Percentiles rank a stretch among this genome's conserved stretches.
phyloP scores from a whole-genome alignment of 116 monocot species.

The Posidonia oceanica region DNA sequence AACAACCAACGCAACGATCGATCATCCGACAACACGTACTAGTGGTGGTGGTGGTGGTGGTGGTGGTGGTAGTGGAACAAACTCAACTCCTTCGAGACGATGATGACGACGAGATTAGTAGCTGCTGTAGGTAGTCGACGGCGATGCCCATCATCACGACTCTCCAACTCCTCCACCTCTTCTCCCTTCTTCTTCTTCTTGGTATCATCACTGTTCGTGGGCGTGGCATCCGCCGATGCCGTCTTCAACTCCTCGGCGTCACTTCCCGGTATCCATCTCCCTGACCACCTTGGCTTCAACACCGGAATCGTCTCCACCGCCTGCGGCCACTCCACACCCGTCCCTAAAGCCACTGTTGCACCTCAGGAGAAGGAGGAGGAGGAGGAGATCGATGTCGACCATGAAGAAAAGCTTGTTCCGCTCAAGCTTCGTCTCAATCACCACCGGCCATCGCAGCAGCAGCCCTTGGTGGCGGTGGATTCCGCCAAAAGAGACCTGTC shows the following conservation, averaged over 20 bases:
- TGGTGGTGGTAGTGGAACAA: too few species aligned
- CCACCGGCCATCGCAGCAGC: slow-evolving; percentile 1
- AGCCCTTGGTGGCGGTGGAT: slow-evolving; percentile 3
- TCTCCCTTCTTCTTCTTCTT: too few species aligned
- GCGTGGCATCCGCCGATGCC: not conserved
- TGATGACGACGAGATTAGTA: too few species aligned
- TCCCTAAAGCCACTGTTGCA: not conserved
- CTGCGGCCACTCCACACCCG: not conserved
- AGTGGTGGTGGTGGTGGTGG: too few species aligned
- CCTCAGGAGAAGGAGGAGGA: not conserved
- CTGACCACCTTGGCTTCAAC: slow-evolving; percentile 34
- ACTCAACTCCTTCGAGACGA: too few species aligned
- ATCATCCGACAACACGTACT: too few species aligned
- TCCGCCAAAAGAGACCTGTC: slow-evolving; percentile 25
- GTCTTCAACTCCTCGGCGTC: not conserved
- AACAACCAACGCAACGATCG: too few species aligned
- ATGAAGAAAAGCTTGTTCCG: not conserved
- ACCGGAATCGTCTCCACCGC: slow-evolving; percentile 5
- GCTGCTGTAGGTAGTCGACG: too few species aligned
- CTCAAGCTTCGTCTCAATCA: slow-evolving; percentile 39
- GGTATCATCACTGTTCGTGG: not conserved
- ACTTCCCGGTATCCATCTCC: slow-evolving; percentile 21
- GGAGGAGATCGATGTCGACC: not conserved
- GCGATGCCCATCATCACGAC: too few species aligned
- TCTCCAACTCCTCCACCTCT: too few species aligned